These are phyloP conservation scores for Prototheca wickerhamii DNA, from an alignment of 163 green algal genomes.

Conservation along the genomic window DNA sequence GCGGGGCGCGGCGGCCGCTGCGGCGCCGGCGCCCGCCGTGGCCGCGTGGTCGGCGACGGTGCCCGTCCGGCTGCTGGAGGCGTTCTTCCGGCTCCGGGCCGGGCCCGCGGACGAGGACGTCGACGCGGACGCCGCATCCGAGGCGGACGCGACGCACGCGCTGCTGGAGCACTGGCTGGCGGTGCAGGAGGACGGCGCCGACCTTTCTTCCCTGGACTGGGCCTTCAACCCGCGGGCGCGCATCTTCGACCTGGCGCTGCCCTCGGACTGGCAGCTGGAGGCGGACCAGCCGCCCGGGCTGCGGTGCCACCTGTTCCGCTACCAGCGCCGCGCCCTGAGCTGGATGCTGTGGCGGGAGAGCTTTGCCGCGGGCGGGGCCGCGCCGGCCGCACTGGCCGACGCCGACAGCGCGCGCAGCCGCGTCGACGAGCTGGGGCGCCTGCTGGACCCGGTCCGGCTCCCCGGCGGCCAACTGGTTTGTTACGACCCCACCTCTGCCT, in stretches of 20 bases:
- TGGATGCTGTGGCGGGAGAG: slow-evolving; percentile 34
- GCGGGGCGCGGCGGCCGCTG: too few species aligned
- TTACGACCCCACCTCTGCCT: background rate
- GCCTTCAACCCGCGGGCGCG: slow-evolving; percentile 4
- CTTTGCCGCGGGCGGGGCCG: background rate
- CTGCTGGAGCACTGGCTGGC: background rate
- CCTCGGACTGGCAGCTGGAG: slow-evolving; percentile 16
- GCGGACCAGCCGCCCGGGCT: slow-evolving; percentile 8
- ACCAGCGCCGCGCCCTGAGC: slow-evolving; percentile 27
- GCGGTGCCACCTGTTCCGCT: slow-evolving; percentile 28
- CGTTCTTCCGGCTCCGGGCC: too few species aligned
- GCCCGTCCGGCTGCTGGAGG: too few species aligned
- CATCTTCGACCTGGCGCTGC: slow-evolving; percentile 10
- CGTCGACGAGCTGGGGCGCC: background rate
- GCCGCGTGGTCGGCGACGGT: too few species aligned
- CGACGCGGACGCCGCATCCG: too few species aligned
- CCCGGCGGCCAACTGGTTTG: background rate
- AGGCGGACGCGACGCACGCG: background rate
- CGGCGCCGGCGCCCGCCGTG: too few species aligned
- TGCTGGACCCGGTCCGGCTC: background rate
- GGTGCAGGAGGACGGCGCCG: background rate
- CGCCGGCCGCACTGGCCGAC: background rate
- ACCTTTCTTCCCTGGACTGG: background rate
- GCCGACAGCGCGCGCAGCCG: background rate
- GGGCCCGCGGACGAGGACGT: too few species aligned